phyloP scores from a whole-genome alignment of 805 yeast genomes.

The Cyberlindnera veronae region DNA sequence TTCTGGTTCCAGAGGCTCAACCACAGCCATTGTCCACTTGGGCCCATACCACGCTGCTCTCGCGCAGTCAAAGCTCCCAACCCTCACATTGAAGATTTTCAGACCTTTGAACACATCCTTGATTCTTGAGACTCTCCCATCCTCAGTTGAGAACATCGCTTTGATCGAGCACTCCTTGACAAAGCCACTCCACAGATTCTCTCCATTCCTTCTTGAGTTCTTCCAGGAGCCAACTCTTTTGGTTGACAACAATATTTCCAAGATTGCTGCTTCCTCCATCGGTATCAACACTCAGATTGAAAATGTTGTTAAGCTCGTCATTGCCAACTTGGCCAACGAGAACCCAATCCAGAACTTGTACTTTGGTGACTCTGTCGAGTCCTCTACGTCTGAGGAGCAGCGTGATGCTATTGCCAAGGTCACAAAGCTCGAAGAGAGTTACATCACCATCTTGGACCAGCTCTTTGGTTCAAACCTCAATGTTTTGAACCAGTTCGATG shows the following conservation, averaged over 20 bases:
- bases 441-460: conserved; percentile 70
- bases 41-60: conserved; percentile 9
- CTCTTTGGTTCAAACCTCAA: conserved; percentile 53
- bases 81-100: conserved; percentile 70
- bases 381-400: conserved; percentile 15
- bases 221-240: conserved; percentile 53
- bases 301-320: conserved; percentile 31
- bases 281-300: conserved; percentile 22
- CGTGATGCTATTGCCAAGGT: conserved; percentile 38
- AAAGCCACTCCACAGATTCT: conserved; percentile 41
- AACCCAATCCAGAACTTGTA: conserved; percentile 60
- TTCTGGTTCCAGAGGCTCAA: conserved; percentile 40
- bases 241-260: conserved; percentile 42
- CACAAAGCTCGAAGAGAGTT: conserved; percentile 64
- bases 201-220: conserved; percentile 74
- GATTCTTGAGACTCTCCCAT: conserved; percentile 42
- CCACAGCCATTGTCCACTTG: conserved; percentile 45
- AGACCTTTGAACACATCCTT: conserved; percentile 42
- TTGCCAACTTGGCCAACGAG: conserved; percentile 48
- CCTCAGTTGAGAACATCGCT: conserved; percentile 51
- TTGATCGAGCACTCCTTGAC: conserved; percentile 57
- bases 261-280: conserved; percentile 55
- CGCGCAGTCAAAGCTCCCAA: conserved; percentile 18
- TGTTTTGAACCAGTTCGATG: conserved; percentile 56
- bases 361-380: conserved; percentile 43